Base-by-base conservation (phyloP, 805 yeast genomes). In the Alloascoidea africana region DNA sequence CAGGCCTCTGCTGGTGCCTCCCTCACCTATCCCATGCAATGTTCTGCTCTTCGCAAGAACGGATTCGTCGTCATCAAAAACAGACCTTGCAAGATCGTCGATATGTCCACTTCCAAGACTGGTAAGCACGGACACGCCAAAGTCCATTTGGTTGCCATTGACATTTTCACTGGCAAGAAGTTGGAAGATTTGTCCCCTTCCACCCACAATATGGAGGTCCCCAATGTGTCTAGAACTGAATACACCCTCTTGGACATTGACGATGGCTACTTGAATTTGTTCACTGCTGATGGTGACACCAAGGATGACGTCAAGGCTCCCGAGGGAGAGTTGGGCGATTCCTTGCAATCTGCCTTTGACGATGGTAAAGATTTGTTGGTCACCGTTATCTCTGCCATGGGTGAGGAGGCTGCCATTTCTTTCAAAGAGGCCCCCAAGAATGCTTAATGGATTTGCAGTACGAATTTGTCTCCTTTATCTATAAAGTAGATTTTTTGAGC, bases 81-180 rank as follows among this genome's bases (percentile, higher is more conserved):
- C 60, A 93, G 98, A 79, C 98, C 98, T 65, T 91, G 97, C 78
- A 91, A 91, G 80, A 91, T 91, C 68, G 94, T 91, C 58, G 98
- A 91, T 67, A 91, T 91, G 98, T 91, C 98, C 47, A 91, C 98
- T 62, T 91, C 98, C 60, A 91, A 91, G 82, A 91, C 98, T 57
- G 98, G 98, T 73, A 91, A 91, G 96, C 98, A 91, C 82, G 98
- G 98, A 74, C 98, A 91, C 91, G 98, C 98, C 66, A 91, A 91
- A 79, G 98, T 91, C 68, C 97, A 91, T 71, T 77, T 91, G 71
- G 97, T 91, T 53, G 97, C 97, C 62, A 78, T 83, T 57, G 98
- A 91, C 67, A 89, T 91, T 66, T 91, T 91, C 89, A 91, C 98
- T 58, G 82, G 84, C 68, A 91, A 91, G 87, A 91, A 91, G 76